phyloP scores from a whole-genome alignment of 1,284 basidiomycete species.

The Spongiforma sp. region DNA sequence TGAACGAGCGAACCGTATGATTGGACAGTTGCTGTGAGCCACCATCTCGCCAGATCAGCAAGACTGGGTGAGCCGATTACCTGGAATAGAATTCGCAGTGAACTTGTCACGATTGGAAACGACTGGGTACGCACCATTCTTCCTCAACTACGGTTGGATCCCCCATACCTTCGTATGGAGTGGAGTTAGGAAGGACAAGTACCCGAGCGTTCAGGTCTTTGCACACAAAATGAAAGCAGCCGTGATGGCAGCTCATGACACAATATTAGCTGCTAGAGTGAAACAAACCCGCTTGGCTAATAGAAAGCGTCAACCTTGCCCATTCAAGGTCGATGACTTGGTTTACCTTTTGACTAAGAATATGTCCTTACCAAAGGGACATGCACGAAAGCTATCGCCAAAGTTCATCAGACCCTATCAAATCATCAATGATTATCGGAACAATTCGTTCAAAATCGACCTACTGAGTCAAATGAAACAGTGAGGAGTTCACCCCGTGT shows the following conservation, averaged over 20 bases:
- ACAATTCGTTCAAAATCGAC: constrained; percentile 36
- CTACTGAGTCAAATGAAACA: constrained; percentile 32
- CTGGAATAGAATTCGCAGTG: constrained; percentile 22
- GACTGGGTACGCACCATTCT: constrained; percentile 43
- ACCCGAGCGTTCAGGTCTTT: constrained; percentile 31
- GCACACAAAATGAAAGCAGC: constrained; percentile 30
- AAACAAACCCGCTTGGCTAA: constrained; percentile 28
- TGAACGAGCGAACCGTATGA: neutral
- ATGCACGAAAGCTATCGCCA: constrained; percentile 37
- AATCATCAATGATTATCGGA: constrained; percentile 30
- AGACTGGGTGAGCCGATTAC: neutral
- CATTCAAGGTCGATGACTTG: constrained; percentile 23
- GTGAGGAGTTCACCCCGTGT: constrained; percentile 37
- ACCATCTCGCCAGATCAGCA: constrained; percentile 15
- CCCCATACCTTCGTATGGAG: constrained; percentile 39
- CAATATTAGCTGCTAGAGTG: constrained; percentile 32
- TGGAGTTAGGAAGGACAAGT: neutral
- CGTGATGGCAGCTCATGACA: constrained; percentile 33
- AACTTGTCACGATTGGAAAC: neutral
- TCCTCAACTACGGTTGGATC: constrained; percentile 40
- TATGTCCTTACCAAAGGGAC: constrained; percentile 35
- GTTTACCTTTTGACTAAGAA: constrained; percentile 45
- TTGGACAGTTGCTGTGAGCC: neutral
- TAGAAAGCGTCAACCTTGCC: constrained; percentile 10
- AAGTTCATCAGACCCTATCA: constrained; percentile 38